Percentiles rank a stretch among this genome's conserved stretches.
Evolutionary conservation across 495 filamentous ascomycete species (phyloP).

Genomic region (Elasticomyces elasticus): DNA sequence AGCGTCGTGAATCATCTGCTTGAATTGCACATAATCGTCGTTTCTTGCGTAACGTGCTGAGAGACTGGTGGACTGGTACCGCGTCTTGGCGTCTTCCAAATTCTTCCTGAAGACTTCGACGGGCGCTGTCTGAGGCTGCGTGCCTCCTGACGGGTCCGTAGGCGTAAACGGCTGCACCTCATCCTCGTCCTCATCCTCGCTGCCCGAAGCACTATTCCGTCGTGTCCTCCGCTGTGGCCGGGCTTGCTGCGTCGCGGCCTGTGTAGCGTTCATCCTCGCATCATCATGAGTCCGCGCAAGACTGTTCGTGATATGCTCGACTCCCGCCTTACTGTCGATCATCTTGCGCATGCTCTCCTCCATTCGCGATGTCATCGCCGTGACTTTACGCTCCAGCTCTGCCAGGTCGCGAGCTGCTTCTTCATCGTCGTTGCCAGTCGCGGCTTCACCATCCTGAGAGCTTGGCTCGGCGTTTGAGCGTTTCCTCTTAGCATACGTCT

Average conservation of each 20-base stretch:
- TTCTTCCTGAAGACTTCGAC: conserved; percentile 23
- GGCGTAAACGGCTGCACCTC: conserved; percentile 20
- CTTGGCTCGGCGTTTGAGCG: conserved; percentile 10
- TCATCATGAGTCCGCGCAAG: conserved; percentile 5
- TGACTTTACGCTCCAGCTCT: conserved; percentile 25
- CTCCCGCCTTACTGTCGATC: conserved; percentile 27
- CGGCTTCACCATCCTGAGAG: conserved; percentile 7
- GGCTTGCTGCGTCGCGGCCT: conserved; percentile 11
- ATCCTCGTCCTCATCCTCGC: conserved; percentile 20
- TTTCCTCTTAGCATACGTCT: conserved; percentile 4
- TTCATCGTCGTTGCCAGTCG: conserved; percentile 10
- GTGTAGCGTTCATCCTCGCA: conserved; percentile 18
- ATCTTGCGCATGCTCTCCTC: conserved; percentile 31
- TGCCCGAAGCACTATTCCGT: not conserved
- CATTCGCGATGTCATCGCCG: conserved; percentile 30
- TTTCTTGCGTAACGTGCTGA: conserved; percentile 52
- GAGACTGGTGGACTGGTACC: conserved; percentile 27
- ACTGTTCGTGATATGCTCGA: conserved; percentile 18
- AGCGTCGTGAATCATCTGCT: conserved; percentile 66
- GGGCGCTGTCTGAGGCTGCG: conserved; percentile 12
- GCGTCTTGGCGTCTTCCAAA: conserved; percentile 23
- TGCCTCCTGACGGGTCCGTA: conserved; percentile 18
- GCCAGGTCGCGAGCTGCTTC: conserved; percentile 15
- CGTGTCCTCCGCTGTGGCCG: conserved; percentile 14
- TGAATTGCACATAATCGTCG: conserved; percentile 73